phyloP scores from a whole-genome alignment of 306 rosid species.

The Cucumis sativus region DNA sequence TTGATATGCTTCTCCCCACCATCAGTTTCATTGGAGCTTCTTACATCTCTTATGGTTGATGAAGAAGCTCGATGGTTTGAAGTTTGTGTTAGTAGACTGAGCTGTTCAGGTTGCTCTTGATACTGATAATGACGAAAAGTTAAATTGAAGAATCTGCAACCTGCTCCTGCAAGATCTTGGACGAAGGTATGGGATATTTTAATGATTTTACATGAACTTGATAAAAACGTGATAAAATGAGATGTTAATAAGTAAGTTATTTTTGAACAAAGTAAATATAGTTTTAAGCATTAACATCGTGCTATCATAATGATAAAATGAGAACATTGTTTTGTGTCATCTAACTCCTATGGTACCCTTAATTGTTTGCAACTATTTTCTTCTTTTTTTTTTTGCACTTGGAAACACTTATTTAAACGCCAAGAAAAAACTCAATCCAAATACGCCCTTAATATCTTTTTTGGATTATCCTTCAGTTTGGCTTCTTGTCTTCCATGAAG shows the following conservation, averaged over 20 bases:
- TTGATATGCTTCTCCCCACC: constrained; percentile 22
- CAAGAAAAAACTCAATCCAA: no score
- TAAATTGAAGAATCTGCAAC: constrained; percentile 18
- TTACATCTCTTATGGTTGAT: constrained; percentile 31
- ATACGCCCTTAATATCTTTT: neutral
- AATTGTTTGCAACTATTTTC: no score
- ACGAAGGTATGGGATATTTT: constrained; percentile 34
- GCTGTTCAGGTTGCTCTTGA: constrained; percentile 12
- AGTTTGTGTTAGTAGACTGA: neutral
- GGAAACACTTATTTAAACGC: no score
- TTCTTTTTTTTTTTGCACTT: no score
- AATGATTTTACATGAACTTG: neutral
- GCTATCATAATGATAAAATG: no score
- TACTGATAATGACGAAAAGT: constrained; percentile 21
- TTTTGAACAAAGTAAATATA: neutral
- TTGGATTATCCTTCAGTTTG: neutral
- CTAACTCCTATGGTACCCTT: no score
- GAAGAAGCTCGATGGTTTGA: constrained; percentile 22
- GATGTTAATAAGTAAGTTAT: neutral
- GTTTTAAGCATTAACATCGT: neutral
- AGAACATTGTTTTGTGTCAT: no score
- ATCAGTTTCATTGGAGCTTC: constrained; percentile 48
- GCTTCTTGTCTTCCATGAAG: neutral
- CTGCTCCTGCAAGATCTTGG: constrained; percentile 31
- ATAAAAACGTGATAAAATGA: neutral